Conservation (phyloP, 495 filamentous ascomycete species). For the Podospora anserina region DNA sequence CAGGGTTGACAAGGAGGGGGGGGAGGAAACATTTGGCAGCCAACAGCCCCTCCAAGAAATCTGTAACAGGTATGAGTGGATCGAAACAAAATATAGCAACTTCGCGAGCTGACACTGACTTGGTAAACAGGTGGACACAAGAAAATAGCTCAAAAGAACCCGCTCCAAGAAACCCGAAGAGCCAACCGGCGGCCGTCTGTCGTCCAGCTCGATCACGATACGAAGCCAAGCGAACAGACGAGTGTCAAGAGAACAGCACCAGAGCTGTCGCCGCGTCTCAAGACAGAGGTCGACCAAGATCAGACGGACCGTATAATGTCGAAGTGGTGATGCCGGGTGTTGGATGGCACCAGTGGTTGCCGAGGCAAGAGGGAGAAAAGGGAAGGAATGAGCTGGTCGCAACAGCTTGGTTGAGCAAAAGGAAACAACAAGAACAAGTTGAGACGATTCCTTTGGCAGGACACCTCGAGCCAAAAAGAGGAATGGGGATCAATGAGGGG, state of each 20-base stretch:
- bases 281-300: neutral
- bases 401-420: constrained; percentile 18
- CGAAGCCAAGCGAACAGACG: neutral
- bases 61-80: constrained; percentile 1
- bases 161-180: constrained; percentile 4
- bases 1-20: neutral
- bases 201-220: neutral
- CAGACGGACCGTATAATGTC: neutral
- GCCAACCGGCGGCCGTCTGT: constrained; percentile 7
- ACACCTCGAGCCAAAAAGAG: constrained; percentile 14
- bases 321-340: neutral
- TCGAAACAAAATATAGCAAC: neutral
- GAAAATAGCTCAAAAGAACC: constrained; percentile 1
- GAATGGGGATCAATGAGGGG: constrained; percentile 17
- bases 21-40: constrained; percentile 19
- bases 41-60: neutral
- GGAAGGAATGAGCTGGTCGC: constrained; percentile 20
- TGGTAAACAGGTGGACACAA: neutral
- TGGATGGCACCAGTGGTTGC: constrained; percentile 8
- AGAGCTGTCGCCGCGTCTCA: neutral
- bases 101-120: neutral
- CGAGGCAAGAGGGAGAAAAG: constrained; percentile 13
- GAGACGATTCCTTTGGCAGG: constrained; percentile 18
- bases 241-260: neutral
- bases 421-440: constrained; percentile 17